Percentiles rank a stretch among this genome's conserved stretches.
phyloP scores from a whole-genome alignment of 148 eudicot species.

The Simmondsia chinensis region DNA sequence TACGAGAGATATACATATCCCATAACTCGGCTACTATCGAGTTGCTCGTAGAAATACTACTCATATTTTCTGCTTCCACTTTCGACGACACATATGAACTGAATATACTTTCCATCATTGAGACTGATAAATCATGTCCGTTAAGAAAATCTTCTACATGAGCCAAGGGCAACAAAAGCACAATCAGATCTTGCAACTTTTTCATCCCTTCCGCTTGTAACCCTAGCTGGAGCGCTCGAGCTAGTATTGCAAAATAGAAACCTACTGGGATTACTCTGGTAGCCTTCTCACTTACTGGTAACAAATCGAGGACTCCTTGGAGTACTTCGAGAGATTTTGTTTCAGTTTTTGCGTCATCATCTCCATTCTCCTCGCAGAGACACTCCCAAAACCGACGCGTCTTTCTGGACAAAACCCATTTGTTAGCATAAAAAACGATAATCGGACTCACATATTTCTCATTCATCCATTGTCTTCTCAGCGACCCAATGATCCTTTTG shows the following conservation, averaged over 20 bases:
- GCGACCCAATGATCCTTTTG: slow-evolving; percentile 60
- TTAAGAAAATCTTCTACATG: slow-evolving; percentile 61
- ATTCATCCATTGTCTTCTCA: slow-evolving; percentile 86
- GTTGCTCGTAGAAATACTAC: slow-evolving; percentile 22
- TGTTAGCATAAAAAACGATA: slow-evolving; percentile 63
- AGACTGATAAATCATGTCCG: slow-evolving; percentile 23
- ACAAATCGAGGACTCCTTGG: slow-evolving; percentile 50
- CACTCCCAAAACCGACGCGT: slow-evolving; percentile 41
- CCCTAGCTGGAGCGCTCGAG: slow-evolving; percentile 43
- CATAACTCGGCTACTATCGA: slow-evolving; percentile 64
- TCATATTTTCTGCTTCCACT: slow-evolving; percentile 24
- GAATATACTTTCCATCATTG: slow-evolving; percentile 54
- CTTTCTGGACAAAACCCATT: slow-evolving; percentile 61
- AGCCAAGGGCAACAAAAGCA: slow-evolving; percentile 47
- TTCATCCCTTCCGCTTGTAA: slow-evolving; percentile 16
- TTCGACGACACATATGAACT: slow-evolving; percentile 30
- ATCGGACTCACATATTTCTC: slow-evolving; percentile 58
- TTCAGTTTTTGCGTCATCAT: slow-evolving; percentile 7
- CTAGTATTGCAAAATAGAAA: slow-evolving; percentile 66
- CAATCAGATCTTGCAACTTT: slow-evolving; percentile 51
- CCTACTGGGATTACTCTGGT: slow-evolving; percentile 61
- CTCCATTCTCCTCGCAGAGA: slow-evolving; percentile 17
- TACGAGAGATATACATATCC: slow-evolving; percentile 54
- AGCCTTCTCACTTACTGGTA: slow-evolving; percentile 41
- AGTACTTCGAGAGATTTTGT: slow-evolving; percentile 18